Percentiles rank a stretch among this genome's conserved stretches.
Conservation (phyloP, 176 grass and related monocot genomes). For the Themeda triandra region DNA sequence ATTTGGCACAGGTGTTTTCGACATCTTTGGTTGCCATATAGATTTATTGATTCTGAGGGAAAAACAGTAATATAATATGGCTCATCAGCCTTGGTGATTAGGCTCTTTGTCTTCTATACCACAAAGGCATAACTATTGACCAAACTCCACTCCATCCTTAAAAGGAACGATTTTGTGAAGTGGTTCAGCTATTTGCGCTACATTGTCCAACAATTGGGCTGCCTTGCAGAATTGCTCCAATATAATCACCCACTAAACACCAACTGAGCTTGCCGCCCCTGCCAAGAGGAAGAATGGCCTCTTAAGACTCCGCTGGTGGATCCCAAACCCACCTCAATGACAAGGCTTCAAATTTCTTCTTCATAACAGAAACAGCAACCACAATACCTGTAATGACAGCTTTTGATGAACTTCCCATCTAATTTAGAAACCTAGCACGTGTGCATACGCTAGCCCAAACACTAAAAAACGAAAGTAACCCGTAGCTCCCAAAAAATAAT, state of each 20-base stretch:
- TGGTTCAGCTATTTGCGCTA: neutral
- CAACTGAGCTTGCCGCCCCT: neutral
- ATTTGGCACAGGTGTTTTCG: neutral
- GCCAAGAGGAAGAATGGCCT: neutral
- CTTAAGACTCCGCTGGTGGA: neutral
- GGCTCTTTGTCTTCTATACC: neutral
- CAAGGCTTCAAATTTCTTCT: neutral
- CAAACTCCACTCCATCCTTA: neutral
- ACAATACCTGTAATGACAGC: neutral
- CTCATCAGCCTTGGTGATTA: neutral
- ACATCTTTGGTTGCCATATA: neutral
- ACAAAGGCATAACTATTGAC: neutral
- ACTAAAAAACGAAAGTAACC: neutral
- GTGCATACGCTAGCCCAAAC: neutral
- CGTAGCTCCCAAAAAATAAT: neutral
- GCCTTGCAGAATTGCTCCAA: neutral
- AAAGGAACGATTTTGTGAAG: neutral
- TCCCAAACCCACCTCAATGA: neutral
- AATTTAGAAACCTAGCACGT: constrained; percentile 24
- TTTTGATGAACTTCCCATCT: neutral
- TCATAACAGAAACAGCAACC: neutral
- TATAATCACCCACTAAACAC: neutral
- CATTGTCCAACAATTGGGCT: neutral
- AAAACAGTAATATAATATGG: neutral
- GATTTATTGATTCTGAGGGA: neutral